Conservation (phyloP, 192 early-diverging fungal genomes). For the Thamnidium elegans region DNA sequence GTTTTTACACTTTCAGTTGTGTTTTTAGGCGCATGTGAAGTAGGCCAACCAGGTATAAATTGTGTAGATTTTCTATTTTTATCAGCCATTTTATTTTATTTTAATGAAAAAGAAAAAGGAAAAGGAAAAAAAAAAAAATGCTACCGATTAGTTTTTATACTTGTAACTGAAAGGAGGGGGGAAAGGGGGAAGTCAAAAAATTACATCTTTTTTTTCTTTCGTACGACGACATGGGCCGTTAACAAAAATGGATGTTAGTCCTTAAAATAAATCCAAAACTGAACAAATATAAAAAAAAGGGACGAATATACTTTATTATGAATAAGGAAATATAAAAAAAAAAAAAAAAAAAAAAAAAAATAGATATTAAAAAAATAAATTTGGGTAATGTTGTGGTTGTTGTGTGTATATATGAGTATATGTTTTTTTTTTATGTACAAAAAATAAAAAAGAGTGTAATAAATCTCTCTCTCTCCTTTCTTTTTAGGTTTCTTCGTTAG, state of each 20-base stretch:
- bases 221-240: background rate
- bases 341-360: too few species aligned
- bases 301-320: too few species aligned
- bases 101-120: background rate
- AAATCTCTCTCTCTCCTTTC: too few species aligned
- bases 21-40: background rate
- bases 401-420: too few species aligned
- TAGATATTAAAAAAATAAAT: too few species aligned
- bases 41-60: background rate
- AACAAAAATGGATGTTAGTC: background rate
- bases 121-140: background rate
- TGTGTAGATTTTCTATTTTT: background rate
- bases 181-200: too few species aligned
- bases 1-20: background rate
- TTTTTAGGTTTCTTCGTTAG: slow-evolving; percentile 22
- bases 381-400: too few species aligned
- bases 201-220: background rate
- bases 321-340: too few species aligned
- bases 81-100: background rate
- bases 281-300: background rate
- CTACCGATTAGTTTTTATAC: background rate
- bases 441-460: background rate
- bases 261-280: background rate
- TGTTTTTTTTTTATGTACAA: slow-evolving; percentile 13
- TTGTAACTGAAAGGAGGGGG: background rate